These are phyloP conservation scores for Xylogone sp. DNA, from an alignment of 2,329 filamentous ascomycete species.

Conservation along the genomic window DNA sequence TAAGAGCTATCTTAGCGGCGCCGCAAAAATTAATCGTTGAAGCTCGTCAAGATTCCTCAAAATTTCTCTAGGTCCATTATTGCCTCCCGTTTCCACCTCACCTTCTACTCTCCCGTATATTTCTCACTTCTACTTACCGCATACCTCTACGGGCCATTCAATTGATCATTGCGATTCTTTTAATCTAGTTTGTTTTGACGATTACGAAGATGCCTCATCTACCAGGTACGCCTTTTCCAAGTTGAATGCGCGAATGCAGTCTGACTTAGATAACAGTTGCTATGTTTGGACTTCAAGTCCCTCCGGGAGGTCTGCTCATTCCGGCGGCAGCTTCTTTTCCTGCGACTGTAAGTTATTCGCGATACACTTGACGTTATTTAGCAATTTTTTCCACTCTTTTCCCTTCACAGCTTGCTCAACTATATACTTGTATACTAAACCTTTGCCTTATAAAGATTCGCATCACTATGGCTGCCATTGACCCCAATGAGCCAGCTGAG, in stretches of 20 bases:
- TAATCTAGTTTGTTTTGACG: constrained; percentile 2
- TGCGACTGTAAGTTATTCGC: constrained; percentile 65
- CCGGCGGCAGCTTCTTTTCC: constrained; percentile 75
- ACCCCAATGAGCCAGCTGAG: constrained; percentile 75
- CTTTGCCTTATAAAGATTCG: constrained; percentile 62
- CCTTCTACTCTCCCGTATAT: constrained; percentile 6
- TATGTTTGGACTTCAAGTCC: constrained; percentile 90
- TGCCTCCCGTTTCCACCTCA: constrained; percentile 10
- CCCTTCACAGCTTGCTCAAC: neutral
- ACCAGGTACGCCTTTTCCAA: constrained; percentile 31
- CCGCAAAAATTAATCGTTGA: constrained; percentile 20
- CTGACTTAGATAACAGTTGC: constrained; percentile 54
- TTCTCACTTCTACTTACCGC: constrained; percentile 2
- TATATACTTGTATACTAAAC: neutral
- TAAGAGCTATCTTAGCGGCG: constrained; percentile 21
- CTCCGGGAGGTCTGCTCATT: constrained; percentile 77
- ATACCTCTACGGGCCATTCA: neutral
- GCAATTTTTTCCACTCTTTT: neutral
- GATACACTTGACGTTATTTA: too few relatives aligned
- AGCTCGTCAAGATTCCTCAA: constrained; percentile 6
- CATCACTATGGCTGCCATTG: constrained; percentile 97
- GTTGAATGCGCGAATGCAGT: constrained; percentile 3
- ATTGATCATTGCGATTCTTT: constrained; percentile 7
- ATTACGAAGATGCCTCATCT: constrained; percentile 48
- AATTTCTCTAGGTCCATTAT: constrained; percentile 9